Evolutionary conservation across 441 rosid genomes (phyloP).

Genomic region (Arabidopsis lyrata): DNA sequence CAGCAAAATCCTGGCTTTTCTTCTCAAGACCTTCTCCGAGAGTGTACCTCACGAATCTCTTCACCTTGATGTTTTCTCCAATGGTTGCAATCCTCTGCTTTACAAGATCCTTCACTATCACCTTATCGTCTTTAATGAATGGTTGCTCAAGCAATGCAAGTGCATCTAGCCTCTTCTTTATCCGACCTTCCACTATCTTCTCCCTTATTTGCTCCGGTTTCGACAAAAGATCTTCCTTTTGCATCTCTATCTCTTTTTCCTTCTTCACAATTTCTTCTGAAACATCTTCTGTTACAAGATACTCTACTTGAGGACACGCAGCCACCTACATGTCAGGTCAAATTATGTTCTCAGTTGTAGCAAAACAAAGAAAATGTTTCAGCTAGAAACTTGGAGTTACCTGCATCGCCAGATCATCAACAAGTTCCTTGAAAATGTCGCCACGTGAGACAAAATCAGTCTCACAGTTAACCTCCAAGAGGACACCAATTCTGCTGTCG

Average conservation of each 20-base stretch:
- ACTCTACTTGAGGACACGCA: constrained; percentile 90
- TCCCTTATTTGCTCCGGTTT: constrained; percentile 92
- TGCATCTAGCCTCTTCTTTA: constrained; percentile 86
- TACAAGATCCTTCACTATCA: constrained; percentile 83
- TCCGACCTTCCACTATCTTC: constrained; percentile 92
- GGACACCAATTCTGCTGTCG: constrained; percentile 94
- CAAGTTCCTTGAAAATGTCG: constrained; percentile 90
- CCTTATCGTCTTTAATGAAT: constrained; percentile 88
- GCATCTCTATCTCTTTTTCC: constrained; percentile 93
- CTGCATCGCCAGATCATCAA: constrained; percentile 71
- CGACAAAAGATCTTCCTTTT: constrained; percentile 89
- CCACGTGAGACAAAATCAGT: constrained; percentile 98
- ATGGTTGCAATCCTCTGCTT: constrained; percentile 93
- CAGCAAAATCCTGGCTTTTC: constrained; percentile 95
- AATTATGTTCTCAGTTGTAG: constrained; percentile 8
- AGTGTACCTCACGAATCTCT: constrained; percentile 82
- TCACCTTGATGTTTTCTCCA: constrained; percentile 92
- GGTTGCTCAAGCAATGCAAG: constrained; percentile 94
- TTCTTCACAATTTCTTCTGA: constrained; percentile 80
- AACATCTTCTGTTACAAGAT: constrained; percentile 83
- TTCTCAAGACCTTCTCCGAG: constrained; percentile 95
- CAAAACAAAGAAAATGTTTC: constrained; percentile 13
- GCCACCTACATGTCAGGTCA: constrained; percentile 69
- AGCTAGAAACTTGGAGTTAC: constrained; percentile 28
- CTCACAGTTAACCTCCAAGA: constrained; percentile 91